Base-by-base conservation (phyloP, 2,329 filamentous ascomycete species). In the Fusarium anguioides region DNA sequence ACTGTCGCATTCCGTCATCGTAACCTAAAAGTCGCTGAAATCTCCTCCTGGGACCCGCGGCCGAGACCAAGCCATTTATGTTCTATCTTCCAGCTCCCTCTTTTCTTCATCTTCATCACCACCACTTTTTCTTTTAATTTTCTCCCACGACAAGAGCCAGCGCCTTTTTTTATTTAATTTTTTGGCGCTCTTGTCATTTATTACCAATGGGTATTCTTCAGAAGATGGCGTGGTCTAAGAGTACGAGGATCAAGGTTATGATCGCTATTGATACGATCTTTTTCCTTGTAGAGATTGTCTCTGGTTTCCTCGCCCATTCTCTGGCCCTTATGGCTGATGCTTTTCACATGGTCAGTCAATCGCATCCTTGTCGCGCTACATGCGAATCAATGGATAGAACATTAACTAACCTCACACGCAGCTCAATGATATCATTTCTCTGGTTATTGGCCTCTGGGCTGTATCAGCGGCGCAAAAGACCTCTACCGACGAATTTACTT, bases 401-500 rank as follows among this genome's bases (percentile, higher is more conserved):
- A 49, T 39, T 46, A 33, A 41, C 67, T 72, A 46, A 70, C 66
- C 47, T 14, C 27, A 21, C 20, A 21, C 31, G 27, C 62, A 94
- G 91, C 85, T 99, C 63, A 99, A 99, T 83, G 96, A 99, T 87
- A 96, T 99, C 72, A 90, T 99, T 63, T 98, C 96, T 2, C 83
- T 99, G 15, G 86, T 90, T 56, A 95, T 99, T 64, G 96, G 96
- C 68, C 81, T 98, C 37, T 99, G 96, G 95, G 96, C 96, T 51
- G 96, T 99, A 53, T 92, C 91, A 65, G 92, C 96, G 48, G 93
- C 94, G 24, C 92, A 92, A 77, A 89, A 92, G 74, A 92, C 90
- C 69, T 92, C 90, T 0, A 96, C 94, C 10, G 94, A 97, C 74
- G 92, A 91, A 78, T 99, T 96, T 77, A 97, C 96, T 17, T 99